Conservation (phyloP, 1,284 basidiomycete species). For the Ustilago tritici region DNA sequence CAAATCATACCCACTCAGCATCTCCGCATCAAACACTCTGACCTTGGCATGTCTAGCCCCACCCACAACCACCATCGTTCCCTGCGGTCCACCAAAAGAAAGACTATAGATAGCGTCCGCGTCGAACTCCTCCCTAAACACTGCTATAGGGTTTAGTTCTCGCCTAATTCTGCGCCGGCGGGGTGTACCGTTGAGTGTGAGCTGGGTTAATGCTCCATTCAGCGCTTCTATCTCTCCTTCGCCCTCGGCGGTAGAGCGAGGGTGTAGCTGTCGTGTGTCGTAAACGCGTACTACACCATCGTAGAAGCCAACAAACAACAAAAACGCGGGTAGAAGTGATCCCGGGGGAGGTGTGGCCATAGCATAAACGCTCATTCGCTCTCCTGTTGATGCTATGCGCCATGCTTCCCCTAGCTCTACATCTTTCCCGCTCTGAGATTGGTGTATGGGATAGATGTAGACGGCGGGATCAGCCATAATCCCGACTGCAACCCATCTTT, state of each 20-base stretch:
- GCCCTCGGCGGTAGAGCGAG: not conserved
- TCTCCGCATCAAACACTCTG: constrained; percentile 25
- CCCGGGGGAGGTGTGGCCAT: constrained; percentile 16
- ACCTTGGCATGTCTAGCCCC: constrained; percentile 28
- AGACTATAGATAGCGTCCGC: constrained; percentile 44
- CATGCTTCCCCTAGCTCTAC: constrained; percentile 15
- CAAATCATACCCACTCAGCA: constrained; percentile 14
- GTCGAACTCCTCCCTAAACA: constrained; percentile 28
- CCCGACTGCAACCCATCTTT: constrained; percentile 28
- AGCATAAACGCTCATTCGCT: constrained; percentile 34
- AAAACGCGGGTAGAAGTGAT: constrained; percentile 24
- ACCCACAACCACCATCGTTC: constrained; percentile 27
- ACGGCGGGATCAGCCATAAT: constrained; percentile 31
- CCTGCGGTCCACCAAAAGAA: constrained; percentile 25
- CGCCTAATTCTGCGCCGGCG: not conserved
- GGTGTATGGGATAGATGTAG: constrained; percentile 24
- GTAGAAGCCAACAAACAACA: constrained; percentile 53
- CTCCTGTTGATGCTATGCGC: constrained; percentile 16
- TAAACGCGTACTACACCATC: constrained; percentile 50
- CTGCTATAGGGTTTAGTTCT: constrained; percentile 24
- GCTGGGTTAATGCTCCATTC: not conserved
- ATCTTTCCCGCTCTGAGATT: not conserved
- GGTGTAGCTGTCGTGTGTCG: constrained; percentile 25
- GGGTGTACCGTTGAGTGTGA: constrained; percentile 1
- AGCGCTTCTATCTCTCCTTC: constrained; percentile 2